phyloP scores from a whole-genome alignment of 768 basidiomycete species.

The Psilocybe sp. region DNA sequence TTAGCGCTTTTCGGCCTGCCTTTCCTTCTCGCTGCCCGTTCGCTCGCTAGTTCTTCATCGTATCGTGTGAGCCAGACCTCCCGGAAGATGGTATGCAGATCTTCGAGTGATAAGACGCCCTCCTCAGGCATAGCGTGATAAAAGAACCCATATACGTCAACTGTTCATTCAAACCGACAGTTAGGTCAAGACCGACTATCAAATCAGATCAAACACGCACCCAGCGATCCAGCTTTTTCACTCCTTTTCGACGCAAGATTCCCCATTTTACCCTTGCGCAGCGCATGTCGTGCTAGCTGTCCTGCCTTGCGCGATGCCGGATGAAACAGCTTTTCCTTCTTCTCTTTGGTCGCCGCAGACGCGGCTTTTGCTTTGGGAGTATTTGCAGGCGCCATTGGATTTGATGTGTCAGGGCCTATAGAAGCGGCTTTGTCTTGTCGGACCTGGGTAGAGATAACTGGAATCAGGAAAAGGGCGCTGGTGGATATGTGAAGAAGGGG shows the following conservation, averaged over 20 bases:
- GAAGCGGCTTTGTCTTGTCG: too few relatives aligned
- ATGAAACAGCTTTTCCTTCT: constrained; percentile 80
- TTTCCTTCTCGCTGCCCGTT: constrained; percentile 59
- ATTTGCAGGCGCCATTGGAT: constrained; percentile 38
- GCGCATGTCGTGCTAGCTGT: constrained; percentile 63
- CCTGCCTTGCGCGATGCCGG: constrained; percentile 82
- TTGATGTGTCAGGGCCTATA: background rate
- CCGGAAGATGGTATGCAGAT: constrained; percentile 61
- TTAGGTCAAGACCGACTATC: constrained; percentile 49
- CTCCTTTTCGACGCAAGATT: constrained; percentile 52
- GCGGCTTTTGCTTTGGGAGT: constrained; percentile 28
- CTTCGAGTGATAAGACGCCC: constrained; percentile 54
- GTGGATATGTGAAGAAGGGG: too few relatives aligned
- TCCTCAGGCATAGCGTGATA: constrained; percentile 66
- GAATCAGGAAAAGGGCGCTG: too few relatives aligned
- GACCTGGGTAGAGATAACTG: too few relatives aligned
- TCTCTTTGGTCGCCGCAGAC: constrained; percentile 25
- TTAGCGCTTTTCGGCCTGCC: constrained; percentile 73
- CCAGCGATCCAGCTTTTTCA: constrained; percentile 35
- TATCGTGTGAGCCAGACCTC: constrained; percentile 75
- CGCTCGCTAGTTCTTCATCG: constrained; percentile 61
- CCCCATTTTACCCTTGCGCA: constrained; percentile 68
- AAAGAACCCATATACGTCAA: constrained; percentile 59
- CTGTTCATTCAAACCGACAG: too few relatives aligned
- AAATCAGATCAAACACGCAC: background rate